Base-by-base conservation (phyloP, 2,329 filamentous ascomycete genomes). In the Cladosporium halotolerans region DNA sequence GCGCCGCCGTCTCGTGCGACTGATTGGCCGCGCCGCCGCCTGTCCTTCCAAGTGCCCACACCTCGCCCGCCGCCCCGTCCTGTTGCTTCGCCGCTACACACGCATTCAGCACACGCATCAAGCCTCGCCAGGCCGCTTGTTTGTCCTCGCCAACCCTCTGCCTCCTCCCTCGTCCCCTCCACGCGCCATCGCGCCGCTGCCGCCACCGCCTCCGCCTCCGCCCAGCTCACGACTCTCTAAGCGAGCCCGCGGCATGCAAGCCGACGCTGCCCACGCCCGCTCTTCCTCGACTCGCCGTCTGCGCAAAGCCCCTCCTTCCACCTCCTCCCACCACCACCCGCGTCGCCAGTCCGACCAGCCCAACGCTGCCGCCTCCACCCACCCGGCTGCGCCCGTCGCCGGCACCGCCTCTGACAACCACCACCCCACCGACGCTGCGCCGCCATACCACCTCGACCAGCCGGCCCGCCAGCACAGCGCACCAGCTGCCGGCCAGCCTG, bases 401-500 rank as follows among this genome's bases (percentile, higher is more conserved):
- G 40, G 48, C 48, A 36, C 48, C 16, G 48, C 42, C 48, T 28
- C 40, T 36, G 40, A 40, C 38, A 16, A 51, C 40, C 4, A 40
- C 40, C 31, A 39, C 16, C 18, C 48, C 40, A 38, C 40, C 40
- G 31, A 19, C 48, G 31, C 48, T 18, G 48, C 39, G 32, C 40
- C 48, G 32, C 48, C 32, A 6, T 36, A 51, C 39, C 16, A 7
- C 39, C 14, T 31, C 39, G 14, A 46, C 32, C 16, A 42, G 31
- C 31, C 34, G n/a, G 40, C 43, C 31, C 16, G 28, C 28, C 16
- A 28, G 40, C 16, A 41, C 40, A 32, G 34, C 48, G 19, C 36
- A n/a, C 48, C 49, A 41, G 41, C 28, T n/a, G 23, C 53, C 23
- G 46, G 19, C 45, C 45, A 49, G 14, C 42, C 53, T 28, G 43